A percentile compares a stretch with the other conserved stretches of the same genome.
Evolutionary conservation across 306 rosid genomes (phyloP).

Genomic region (cucumber (Cucumis sativus)): Cucumber_9930_V3 NC_026658.2:18160501-18161000

Average conservation of each 20-base stretch:
- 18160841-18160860: background rate
- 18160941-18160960: slow-evolving; percentile 59
- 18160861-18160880: background rate
- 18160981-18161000: slow-evolving; percentile 86
- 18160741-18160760: background rate
- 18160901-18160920: slow-evolving; percentile 66
- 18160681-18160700: background rate
- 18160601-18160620: background rate
- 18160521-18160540: no score
- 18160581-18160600: background rate
- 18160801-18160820: background rate
- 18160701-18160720: background rate
- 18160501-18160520: no score
- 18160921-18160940: slow-evolving; percentile 57
- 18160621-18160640: background rate
- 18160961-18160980: slow-evolving; percentile 73
- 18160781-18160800: background rate
- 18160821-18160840: background rate
- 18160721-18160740: background rate
- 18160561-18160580: no score
- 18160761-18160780: background rate
- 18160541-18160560: no score
- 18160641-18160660: background rate
- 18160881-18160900: background rate
- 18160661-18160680: background rate